phyloP scores from a whole-genome alignment of 2,329 filamentous ascomycete species.

The Ceratocystis cacaofunesta region DNA sequence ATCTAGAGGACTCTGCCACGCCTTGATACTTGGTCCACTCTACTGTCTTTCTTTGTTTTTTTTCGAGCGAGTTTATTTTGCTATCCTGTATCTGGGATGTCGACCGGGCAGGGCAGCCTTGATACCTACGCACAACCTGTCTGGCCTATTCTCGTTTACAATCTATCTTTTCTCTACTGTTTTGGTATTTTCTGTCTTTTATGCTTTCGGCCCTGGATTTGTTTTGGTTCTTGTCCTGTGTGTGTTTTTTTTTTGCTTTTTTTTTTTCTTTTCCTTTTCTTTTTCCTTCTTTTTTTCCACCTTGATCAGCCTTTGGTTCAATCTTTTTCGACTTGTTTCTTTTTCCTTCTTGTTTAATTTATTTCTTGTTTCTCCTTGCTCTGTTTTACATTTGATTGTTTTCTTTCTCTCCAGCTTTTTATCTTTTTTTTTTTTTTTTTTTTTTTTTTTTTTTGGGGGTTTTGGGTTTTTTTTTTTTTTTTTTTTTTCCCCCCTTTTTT shows the following conservation, averaged over 20 bases:
- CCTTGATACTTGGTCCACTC: not conserved
- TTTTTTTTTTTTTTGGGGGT: too few species aligned
- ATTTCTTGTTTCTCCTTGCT: slow-evolving; percentile 31
- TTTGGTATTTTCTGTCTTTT: slow-evolving; percentile 26
- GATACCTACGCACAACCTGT: slow-evolving; percentile 9
- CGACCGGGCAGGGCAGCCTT: slow-evolving; percentile 12
- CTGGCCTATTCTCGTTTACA: slow-evolving; percentile 15
- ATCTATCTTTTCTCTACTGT: slow-evolving; percentile 19
- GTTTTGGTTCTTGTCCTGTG: not conserved
- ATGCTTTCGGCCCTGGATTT: slow-evolving; percentile 23
- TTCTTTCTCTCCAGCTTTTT: slow-evolving; percentile 21
- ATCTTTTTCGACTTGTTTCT: slow-evolving; percentile 25
- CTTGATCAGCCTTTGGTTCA: slow-evolving; percentile 20
- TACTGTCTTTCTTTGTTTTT: slow-evolving; percentile 17
- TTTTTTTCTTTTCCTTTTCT: slow-evolving; percentile 24
- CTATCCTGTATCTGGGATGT: not conserved
- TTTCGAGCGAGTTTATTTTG: slow-evolving; percentile 19
- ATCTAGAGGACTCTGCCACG: not conserved
- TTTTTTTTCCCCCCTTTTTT: too few species aligned
- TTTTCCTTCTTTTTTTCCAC: slow-evolving; percentile 19
- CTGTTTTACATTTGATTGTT: slow-evolving; percentile 22
- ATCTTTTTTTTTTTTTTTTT: slow-evolving; percentile 18
- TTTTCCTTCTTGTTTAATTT: slow-evolving; percentile 20
- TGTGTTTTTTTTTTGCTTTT: slow-evolving; percentile 17
- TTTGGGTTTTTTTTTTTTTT: too few species aligned